Percentiles rank a stretch among this genome's conserved stretches.
phyloP scores from a whole-genome alignment of 2,329 filamentous ascomycete species.

The Pseudogymnoascus sp. region DNA sequence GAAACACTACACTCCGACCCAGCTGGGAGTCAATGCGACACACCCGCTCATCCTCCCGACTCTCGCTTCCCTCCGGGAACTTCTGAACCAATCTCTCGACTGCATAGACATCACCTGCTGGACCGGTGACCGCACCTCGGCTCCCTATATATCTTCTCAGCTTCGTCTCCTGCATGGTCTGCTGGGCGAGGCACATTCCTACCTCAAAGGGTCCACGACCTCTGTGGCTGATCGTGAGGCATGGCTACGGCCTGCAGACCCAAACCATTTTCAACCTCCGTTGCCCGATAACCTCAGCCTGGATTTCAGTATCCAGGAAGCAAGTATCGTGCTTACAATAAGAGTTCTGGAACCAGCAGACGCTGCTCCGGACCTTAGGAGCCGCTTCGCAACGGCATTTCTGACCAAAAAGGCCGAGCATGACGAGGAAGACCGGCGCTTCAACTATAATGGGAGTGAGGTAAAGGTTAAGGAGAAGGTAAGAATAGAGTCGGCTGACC shows the following conservation, averaged over 20 bases:
- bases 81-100: slow-evolving; percentile 76
- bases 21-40: slow-evolving; percentile 29
- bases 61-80: slow-evolving; percentile 62
- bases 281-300: slow-evolving; percentile 65
- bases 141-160: slow-evolving; percentile 44
- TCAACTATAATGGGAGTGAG: slow-evolving; percentile 56
- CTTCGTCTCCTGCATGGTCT: slow-evolving; percentile 48
- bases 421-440: slow-evolving; percentile 72
- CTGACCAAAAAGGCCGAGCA: slow-evolving; percentile 59
- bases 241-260: slow-evolving; percentile 29
- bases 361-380: slow-evolving; percentile 52
- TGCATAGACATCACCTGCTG: slow-evolving; percentile 70
- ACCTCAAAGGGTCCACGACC: slow-evolving; percentile 47
- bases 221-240: slow-evolving; percentile 27
- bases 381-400: slow-evolving; percentile 62
- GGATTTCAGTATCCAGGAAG: slow-evolving; percentile 61
- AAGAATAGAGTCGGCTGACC: slow-evolving; percentile 73
- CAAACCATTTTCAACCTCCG: slow-evolving; percentile 46
- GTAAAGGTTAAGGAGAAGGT: slow-evolving; percentile 87
- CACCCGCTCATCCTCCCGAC: slow-evolving; percentile 55
- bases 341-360: slow-evolving; percentile 61
- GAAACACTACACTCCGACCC: slow-evolving; percentile 48
- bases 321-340: slow-evolving; percentile 59
- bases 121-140: slow-evolving; percentile 55
- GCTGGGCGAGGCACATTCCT: slow-evolving; percentile 41